These are phyloP conservation scores for Populus tomentosa DNA, from an alignment of 441 rosid species.

Conservation along the genomic window DNA sequence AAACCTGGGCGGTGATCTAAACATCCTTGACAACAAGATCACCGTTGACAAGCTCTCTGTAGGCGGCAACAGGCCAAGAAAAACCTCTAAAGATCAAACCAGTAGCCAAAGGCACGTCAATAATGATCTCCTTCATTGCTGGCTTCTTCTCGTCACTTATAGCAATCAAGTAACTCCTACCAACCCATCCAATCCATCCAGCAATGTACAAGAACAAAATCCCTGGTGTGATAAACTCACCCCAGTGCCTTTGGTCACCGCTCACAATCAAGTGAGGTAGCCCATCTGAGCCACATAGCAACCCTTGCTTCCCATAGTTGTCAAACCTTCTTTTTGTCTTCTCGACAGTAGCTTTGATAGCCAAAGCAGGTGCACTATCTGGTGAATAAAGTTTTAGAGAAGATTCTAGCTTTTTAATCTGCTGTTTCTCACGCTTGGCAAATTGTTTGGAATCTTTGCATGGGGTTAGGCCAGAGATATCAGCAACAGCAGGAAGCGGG, in stretches of 20 bases:
- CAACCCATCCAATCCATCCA: conserved; percentile 99
- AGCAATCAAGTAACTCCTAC: conserved; percentile 86
- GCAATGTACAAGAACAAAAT: conserved; percentile 86
- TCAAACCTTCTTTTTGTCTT: conserved; percentile 80
- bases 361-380: conserved; percentile 89
- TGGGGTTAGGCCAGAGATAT: conserved; percentile 88
- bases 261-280: conserved; percentile 91
- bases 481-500: conserved; percentile 86
- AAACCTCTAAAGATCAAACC: conserved; percentile 73
- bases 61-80: conserved; percentile 94
- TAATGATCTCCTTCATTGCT: conserved; percentile 92
- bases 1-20: conserved; percentile 16
- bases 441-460: conserved; percentile 95
- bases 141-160: conserved; percentile 92
- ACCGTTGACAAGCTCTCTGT: conserved; percentile 80
- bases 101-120: conserved; percentile 86
- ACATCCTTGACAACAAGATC: conserved; percentile 88
- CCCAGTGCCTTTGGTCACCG: conserved; percentile 98
- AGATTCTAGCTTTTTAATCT: conserved; percentile 68
- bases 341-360: conserved; percentile 81
- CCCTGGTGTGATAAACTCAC: conserved; percentile 94
- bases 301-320: conserved; percentile 80
- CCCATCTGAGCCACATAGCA: conserved; percentile 88
- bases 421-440: conserved; percentile 88
- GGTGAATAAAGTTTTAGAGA: conserved; percentile 89